Evolutionary conservation across 371 early-diverging fungal genomes (phyloP), one percentile per base, ranked within the genome.

Genomic region (Mucor saturninus): DNA sequence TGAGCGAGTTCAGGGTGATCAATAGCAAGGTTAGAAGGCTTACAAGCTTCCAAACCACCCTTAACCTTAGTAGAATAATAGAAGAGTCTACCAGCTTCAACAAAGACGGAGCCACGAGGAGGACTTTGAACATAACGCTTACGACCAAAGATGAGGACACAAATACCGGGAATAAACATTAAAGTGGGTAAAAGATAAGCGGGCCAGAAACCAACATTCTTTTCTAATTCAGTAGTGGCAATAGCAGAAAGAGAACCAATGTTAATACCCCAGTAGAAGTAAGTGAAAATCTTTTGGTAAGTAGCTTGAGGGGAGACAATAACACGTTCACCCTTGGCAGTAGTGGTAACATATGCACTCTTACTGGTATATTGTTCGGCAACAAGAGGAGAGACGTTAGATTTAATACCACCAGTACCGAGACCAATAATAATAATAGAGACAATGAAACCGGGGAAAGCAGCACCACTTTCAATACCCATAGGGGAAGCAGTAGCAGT

Each of bases 221-320:
- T 76, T 55, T 80, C 81, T 29, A 84, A 61, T 37, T 84, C 84
- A 10, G 87, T 86, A n/a, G 84, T 81, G 35, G 85, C 80, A 61
- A 86, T 83, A 63, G 87, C 83, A 38, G 83, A 64, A 21, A 92
- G 81, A 35, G 89, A 82, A 32, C 95, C 93, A 53, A 89, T 59
- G 62, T 94, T 94, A 67, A 96, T 91, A 54, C 89, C 83, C 84
- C 91, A 90, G 76, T 94, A 96, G 68, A 94, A 94, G 56, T 65
- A 67, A 56, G 67, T 72, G 67, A 80, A 80, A 21, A 81, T 70
- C 53, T 73, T 76, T 61, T 78, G 79, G 28, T 76, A 78, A n/a
- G 79, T 81, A 35, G 79, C 82, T 63, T 79, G 82, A 54, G 82
- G 79, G 55, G 76, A 72, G 15, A 67, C 67, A 56, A 69, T 69